Evolutionary conservation across 2,329 filamentous ascomycete species (phyloP).

Genomic region (Diaporthe australafricana): DNA sequence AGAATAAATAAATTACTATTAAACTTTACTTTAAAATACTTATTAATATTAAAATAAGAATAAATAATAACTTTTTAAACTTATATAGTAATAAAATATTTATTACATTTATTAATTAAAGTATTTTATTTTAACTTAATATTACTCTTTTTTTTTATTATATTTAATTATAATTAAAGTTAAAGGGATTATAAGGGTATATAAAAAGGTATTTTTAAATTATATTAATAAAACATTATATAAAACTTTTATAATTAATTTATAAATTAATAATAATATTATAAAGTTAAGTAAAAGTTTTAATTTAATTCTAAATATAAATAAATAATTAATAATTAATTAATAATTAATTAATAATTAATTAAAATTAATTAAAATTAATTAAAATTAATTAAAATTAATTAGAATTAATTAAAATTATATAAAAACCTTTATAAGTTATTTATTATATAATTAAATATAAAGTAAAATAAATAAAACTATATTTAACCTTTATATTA

Average conservation of each 20-base stretch:
- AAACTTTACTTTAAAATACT: no score
- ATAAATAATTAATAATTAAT: background rate
- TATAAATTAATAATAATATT: background rate
- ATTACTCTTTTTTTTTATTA: background rate
- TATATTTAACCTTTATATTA: background rate
- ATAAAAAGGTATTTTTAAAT: no score
- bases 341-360: background rate
- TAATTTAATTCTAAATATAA: background rate
- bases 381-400: background rate
- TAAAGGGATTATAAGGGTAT: no score
- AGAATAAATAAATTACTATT: background rate
- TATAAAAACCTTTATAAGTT: background rate
- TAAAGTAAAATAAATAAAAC: background rate
- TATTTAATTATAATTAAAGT: background rate
- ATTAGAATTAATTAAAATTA: background rate
- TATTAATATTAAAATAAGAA: background rate
- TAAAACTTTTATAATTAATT: background rate
- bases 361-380: background rate
- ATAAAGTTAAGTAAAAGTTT: no score
- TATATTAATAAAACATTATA: no score
- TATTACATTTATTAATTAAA: background rate
- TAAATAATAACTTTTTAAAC: background rate
- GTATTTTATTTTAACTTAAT: background rate
- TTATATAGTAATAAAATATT: background rate
- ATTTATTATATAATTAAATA: background rate